phyloP scores from a whole-genome alignment of 306 rosid genomes.

The Sicyos baderoa region DNA sequence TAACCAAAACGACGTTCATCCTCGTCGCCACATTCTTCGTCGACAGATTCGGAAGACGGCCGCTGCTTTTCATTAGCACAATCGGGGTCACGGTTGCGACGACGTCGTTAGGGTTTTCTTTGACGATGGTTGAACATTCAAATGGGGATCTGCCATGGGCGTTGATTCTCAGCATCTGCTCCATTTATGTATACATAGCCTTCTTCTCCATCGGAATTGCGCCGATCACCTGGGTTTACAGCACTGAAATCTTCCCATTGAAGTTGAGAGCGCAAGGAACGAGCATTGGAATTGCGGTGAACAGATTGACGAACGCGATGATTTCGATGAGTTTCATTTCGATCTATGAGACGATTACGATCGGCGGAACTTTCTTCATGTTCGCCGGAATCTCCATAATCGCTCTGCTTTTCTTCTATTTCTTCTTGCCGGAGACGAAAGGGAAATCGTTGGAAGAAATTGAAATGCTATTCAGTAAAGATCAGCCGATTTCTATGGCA shows the following conservation, averaged over 20 bases:
- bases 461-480: constrained; percentile 45
- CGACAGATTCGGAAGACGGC: constrained; percentile 58
- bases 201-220: constrained; percentile 65
- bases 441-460: constrained; percentile 72
- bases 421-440: constrained; percentile 69
- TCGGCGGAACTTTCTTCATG: constrained; percentile 73
- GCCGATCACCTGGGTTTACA: constrained; percentile 75
- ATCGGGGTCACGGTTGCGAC: constrained; percentile 46
- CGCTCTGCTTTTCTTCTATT: constrained; percentile 60
- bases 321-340: constrained; percentile 61
- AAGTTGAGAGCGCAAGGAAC: constrained; percentile 65
- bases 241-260: constrained; percentile 73
- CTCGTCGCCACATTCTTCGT: constrained; percentile 39
- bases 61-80: constrained; percentile 38
- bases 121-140: constrained; percentile 47
- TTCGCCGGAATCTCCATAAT: constrained; percentile 47
- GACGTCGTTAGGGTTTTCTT: constrained; percentile 34
- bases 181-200: constrained; percentile 44
- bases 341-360: constrained; percentile 51
- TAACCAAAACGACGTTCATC: constrained; percentile 42
- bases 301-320: constrained; percentile 48
- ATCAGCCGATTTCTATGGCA: background rate
- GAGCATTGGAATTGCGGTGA: constrained; percentile 68
- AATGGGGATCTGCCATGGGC: constrained; percentile 42
- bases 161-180: constrained; percentile 37